phyloP scores from a whole-genome alignment of 2,329 filamentous ascomycete species.

The Claviceps humidiphila region DNA sequence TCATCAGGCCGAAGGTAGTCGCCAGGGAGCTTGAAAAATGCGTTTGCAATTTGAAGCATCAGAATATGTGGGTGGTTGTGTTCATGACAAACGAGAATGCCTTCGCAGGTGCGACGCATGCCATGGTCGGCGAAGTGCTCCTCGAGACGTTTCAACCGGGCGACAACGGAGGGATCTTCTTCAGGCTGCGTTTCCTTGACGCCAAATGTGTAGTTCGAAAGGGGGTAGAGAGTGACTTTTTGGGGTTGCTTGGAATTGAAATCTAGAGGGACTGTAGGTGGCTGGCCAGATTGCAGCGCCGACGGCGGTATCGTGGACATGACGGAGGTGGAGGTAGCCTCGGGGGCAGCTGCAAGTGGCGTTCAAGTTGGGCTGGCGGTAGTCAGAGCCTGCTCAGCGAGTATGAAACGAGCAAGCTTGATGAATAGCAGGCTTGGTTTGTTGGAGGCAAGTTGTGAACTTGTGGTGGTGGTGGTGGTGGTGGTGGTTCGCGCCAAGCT shows the following conservation, averaged over 20 bases:
- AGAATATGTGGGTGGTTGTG: constrained; percentile 98
- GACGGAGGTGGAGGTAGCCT: neutral
- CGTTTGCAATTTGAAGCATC: constrained; percentile 98
- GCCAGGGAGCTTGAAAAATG: constrained; percentile 96
- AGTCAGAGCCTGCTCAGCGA: neutral
- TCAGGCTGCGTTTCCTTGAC: constrained; percentile 98
- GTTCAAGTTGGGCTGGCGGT: neutral
- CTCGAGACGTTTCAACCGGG: constrained; percentile 84
- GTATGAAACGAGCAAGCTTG: neutral
- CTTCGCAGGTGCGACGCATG: constrained; percentile 95
- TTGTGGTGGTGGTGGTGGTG: neutral
- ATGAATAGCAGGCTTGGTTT: neutral
- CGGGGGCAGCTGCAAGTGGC: neutral
- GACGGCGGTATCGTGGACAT: constrained; percentile 81
- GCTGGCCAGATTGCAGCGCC: constrained; percentile 63
- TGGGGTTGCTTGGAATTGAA: constrained; percentile 85
- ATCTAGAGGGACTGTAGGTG: constrained; percentile 63
- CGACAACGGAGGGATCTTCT: constrained; percentile 90
- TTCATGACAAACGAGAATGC: constrained; percentile 93
- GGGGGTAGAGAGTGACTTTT: constrained; percentile 81
- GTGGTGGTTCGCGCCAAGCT: neutral
- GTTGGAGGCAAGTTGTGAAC: neutral
- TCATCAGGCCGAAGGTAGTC: constrained; percentile 86
- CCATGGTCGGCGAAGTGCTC: constrained; percentile 86
- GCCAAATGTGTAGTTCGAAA: constrained; percentile 98